These are phyloP conservation scores for Carallia pectinifolia DNA, from an alignment of 345 rosid species.

Conservation along the genomic window DNA sequence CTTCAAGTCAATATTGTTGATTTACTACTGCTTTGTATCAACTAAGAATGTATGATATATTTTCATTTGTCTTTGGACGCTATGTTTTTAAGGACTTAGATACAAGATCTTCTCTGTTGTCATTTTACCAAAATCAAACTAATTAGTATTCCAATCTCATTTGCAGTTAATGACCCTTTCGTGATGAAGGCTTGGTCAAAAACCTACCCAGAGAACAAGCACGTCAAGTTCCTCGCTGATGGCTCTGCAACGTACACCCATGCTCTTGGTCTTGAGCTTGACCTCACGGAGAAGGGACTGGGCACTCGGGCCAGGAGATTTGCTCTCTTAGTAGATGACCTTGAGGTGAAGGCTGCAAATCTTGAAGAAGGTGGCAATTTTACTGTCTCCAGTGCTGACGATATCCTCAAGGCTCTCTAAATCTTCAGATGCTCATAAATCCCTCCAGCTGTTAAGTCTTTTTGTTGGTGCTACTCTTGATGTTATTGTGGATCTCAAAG, in stretches of 20 bases:
- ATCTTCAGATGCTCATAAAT: not conserved
- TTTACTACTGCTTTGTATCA: no score
- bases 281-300: constrained; percentile 77
- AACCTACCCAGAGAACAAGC: constrained; percentile 86
- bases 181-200: constrained; percentile 99
- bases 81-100: not conserved
- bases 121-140: not conserved
- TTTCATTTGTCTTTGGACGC: no score
- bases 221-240: constrained; percentile 87
- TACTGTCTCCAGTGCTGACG: constrained; percentile 81
- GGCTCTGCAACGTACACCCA: constrained; percentile 85
- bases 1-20: no score
- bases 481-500: no score
- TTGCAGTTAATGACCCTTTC: constrained; percentile 88
- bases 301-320: constrained; percentile 88
- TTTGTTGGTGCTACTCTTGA: no score
- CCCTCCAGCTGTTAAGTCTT: no score
- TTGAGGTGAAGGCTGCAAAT: constrained; percentile 87
- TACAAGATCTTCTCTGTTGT: not conserved
- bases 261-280: constrained; percentile 91
- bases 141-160: not conserved
- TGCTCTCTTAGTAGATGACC: constrained; percentile 79
- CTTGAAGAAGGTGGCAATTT: constrained; percentile 90
- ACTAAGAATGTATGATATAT: no score
- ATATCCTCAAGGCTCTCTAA: constrained; percentile 75